Evolutionary conservation across 345 rosid genomes (phyloP).

Genomic region (Erodium maritimum): DNA sequence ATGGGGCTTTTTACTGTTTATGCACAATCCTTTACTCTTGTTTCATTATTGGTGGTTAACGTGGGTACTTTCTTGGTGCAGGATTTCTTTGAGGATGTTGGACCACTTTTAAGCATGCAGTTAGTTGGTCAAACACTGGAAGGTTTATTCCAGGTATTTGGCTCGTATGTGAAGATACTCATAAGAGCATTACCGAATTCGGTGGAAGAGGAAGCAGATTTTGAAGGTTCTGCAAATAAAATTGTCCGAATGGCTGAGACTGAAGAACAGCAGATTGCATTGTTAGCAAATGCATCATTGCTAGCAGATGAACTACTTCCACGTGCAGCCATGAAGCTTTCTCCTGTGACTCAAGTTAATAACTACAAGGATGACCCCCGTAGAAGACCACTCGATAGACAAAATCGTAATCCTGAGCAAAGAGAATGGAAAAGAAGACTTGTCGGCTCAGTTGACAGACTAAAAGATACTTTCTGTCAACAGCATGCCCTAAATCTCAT

Average conservation of each 20-base stretch:
- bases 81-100: slow-evolving; percentile 99
- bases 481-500: slow-evolving; percentile 98
- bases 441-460: slow-evolving; percentile 66
- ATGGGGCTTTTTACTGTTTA: too few species aligned
- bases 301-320: slow-evolving; percentile 95
- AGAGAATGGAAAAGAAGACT: slow-evolving; percentile 98
- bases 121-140: slow-evolving; percentile 88
- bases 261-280: slow-evolving; percentile 90
- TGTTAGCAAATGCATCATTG: slow-evolving; percentile 93
- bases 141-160: slow-evolving; percentile 87
- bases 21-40: not conserved
- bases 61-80: slow-evolving; percentile 15
- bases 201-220: slow-evolving; percentile 83
- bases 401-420: slow-evolving; percentile 95
- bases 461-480: slow-evolving; percentile 85
- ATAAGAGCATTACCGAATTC: slow-evolving; percentile 94
- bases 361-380: slow-evolving; percentile 52
- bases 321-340: slow-evolving; percentile 93
- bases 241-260: slow-evolving; percentile 91
- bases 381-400: slow-evolving; percentile 71
- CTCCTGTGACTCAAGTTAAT: slow-evolving; percentile 48
- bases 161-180: slow-evolving; percentile 73
- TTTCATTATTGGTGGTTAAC: not conserved
- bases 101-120: slow-evolving; percentile 95
- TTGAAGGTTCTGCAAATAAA: slow-evolving; percentile 65